Conservation (phyloP, 306 rosid genomes). For the Glycine latifolia region DNA sequence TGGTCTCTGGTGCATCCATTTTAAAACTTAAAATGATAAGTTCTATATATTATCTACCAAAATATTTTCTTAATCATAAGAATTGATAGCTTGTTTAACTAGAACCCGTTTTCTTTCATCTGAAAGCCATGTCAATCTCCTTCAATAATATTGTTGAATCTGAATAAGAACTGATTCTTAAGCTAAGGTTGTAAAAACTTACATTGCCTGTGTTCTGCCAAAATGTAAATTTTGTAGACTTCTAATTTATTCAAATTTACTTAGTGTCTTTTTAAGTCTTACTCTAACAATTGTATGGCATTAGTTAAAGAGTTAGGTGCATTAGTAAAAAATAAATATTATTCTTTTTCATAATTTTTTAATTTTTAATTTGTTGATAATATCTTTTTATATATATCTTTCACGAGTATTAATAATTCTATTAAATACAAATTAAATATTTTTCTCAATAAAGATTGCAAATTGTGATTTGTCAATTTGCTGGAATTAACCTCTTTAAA, state of each 20-base stretch:
- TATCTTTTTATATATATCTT: background rate
- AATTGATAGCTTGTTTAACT: too few species aligned
- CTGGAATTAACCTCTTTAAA: background rate
- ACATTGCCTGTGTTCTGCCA: background rate
- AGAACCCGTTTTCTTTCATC: too few species aligned
- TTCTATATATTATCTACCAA: too few species aligned
- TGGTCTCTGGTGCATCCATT: too few species aligned
- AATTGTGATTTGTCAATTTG: background rate
- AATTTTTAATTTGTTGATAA: background rate
- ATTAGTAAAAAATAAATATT: background rate
- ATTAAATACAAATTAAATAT: too few species aligned
- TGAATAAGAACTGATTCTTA: background rate
- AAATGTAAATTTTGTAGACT: background rate
- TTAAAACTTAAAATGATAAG: too few species aligned
- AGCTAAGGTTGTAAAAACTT: too few species aligned
- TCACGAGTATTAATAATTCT: background rate
- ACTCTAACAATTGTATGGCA: too few species aligned
- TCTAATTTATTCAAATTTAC: background rate
- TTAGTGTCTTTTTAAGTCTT: background rate
- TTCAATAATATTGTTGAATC: too few species aligned
- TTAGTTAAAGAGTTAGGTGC: background rate
- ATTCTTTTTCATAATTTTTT: background rate
- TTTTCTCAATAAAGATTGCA: background rate
- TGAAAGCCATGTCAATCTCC: background rate
- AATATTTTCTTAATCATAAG: too few species aligned